Evolutionary conservation across 306 rosid species (phyloP).

Genomic region (Vigna mungo): DNA sequence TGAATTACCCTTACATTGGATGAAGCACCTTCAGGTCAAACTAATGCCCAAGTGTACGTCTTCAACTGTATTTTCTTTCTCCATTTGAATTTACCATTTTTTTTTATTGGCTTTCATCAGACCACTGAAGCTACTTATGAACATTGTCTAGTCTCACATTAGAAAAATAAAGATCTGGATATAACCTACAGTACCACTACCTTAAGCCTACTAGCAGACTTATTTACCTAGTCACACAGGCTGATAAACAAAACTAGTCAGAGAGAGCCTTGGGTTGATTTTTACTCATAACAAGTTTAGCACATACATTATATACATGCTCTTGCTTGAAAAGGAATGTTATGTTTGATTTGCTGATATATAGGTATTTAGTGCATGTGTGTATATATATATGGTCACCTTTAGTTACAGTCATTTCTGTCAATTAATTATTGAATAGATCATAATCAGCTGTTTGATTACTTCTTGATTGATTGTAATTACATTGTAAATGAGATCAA

Average conservation of each 20-base stretch:
- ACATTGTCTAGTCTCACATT: background rate
- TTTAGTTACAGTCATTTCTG: slow-evolving; percentile 1
- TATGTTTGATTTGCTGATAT: slow-evolving; percentile 4
- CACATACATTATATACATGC: background rate
- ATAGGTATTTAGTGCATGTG: background rate
- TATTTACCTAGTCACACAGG: background rate
- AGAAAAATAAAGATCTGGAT: slow-evolving; percentile 8
- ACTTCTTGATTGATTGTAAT: no score
- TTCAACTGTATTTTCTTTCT: slow-evolving; percentile 6
- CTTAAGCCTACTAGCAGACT: background rate
- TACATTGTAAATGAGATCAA: background rate
- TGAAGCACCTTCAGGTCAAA: no score
- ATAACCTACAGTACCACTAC: background rate
- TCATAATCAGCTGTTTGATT: slow-evolving; percentile 12
- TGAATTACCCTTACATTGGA: slow-evolving; percentile 7
- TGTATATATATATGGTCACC: slow-evolving; percentile 18
- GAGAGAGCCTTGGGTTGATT: slow-evolving; percentile 2
- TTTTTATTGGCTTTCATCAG: background rate
- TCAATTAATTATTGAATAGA: slow-evolving; percentile 12
- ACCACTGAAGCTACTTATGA: background rate
- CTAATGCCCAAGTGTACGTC: slow-evolving; percentile 24
- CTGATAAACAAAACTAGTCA: no score
- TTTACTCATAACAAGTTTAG: slow-evolving; percentile 2
- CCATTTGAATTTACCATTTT: background rate
- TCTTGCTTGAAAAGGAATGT: no score